Conservation (phyloP, 371 early-diverging fungal genomes). For the Saksenaea vasiformis region DNA sequence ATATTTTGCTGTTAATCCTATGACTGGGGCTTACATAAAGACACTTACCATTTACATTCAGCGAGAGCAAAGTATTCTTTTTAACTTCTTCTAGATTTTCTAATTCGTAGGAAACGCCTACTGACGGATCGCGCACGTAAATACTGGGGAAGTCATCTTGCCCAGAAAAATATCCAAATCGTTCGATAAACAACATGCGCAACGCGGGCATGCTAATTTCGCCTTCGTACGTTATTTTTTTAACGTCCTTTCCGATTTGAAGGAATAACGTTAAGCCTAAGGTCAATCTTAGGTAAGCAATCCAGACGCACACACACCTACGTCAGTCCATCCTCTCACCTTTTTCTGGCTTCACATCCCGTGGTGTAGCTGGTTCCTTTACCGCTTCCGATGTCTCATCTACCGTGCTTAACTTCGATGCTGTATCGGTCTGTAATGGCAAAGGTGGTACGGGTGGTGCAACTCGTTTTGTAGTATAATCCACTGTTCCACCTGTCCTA, state of each 20-base stretch:
- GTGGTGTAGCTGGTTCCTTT: neutral
- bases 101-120: conserved; percentile 68
- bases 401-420: conserved; percentile 14
- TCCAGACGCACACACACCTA: neutral
- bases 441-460: conserved; percentile 45
- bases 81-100: conserved; percentile 66
- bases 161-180: conserved; percentile 62
- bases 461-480: conserved; percentile 24
- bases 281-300: neutral
- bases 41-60: conserved; percentile 64
- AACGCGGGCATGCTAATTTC: conserved; percentile 63
- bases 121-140: conserved; percentile 66
- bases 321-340: neutral
- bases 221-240: conserved; percentile 58
- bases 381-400: conserved; percentile 19
- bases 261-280: conserved; percentile 49
- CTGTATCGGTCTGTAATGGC: conserved; percentile 15
- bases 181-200: conserved; percentile 68
- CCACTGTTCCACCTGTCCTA: conserved; percentile 22
- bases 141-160: conserved; percentile 67
- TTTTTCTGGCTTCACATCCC: neutral
- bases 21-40: neutral
- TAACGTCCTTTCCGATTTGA: conserved; percentile 62
- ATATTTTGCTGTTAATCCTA: neutral
- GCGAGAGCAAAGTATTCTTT: conserved; percentile 61